Percentiles rank a stretch among this genome's conserved stretches.
Conservation (phyloP, 169 alveolate genomes). For the Fabrea salina region DNA sequence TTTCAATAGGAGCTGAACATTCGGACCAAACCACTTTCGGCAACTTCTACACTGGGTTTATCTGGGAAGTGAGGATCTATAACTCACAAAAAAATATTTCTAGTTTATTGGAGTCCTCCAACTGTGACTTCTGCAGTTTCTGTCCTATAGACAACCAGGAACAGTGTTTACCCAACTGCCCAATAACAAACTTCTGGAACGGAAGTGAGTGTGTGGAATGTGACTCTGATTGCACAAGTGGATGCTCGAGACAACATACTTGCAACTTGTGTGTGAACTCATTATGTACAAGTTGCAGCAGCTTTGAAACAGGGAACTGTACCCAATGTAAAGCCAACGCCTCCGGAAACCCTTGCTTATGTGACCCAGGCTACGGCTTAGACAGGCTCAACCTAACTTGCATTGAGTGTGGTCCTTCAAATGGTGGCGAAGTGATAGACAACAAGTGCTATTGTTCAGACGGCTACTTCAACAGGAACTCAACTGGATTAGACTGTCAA, state of each 20-base stretch:
- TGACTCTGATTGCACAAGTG: no score
- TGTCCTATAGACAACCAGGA: not conserved
- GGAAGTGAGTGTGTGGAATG: not conserved
- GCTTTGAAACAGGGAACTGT: not conserved
- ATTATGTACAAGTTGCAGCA: not conserved
- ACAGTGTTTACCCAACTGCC: not conserved
- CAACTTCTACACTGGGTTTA: not conserved
- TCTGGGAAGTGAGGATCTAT: not conserved
- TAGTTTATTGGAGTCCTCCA: not conserved
- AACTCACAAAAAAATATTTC: not conserved
- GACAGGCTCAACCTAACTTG: no score
- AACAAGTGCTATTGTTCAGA: no score
- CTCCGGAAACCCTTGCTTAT: not conserved
- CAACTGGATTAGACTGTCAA: no score
- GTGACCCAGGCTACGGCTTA: not conserved
- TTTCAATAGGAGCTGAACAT: no score
- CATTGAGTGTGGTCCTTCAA: no score
- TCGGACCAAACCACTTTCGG: no score
- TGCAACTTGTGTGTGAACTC: not conserved
- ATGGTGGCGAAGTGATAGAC: no score
- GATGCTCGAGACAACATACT: not conserved
- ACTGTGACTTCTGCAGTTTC: not conserved
- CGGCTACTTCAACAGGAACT: no score
- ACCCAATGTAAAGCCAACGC: not conserved
- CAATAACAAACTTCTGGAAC: not conserved